Base-by-base conservation (phyloP, 129 eudicot species). In the Pseudognaphalium luteoalbum region DNA sequence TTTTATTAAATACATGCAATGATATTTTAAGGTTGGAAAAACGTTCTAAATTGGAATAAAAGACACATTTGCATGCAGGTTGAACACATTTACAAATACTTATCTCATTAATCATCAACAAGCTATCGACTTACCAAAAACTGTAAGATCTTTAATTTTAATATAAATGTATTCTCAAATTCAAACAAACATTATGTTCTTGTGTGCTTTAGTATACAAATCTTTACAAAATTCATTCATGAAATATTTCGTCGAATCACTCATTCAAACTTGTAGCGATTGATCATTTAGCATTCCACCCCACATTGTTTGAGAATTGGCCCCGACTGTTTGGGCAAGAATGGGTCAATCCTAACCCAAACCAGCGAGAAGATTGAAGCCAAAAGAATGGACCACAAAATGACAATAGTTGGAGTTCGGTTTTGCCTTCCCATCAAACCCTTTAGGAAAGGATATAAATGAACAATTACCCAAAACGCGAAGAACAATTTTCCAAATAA, bases 391-490 rank as follows among this genome's bases (percentile, higher is more conserved):
- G 98, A 94, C 98, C 98, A 94, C 20, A 94, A 88, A 52, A 94
- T 90, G 50, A 94, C 97, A 51, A 94, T 94, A 29, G 98, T 94
- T 16, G 98, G 98, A 37, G 98, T 94, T 76, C 98, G 81, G 83
- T 94, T 94, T 62, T 94, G 97, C 84, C 93, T 91, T 71, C 98
- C 98, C 98, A 94, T 94, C 86, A 94, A 78, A 20, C 98, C 98
- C 81, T 93, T 93, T 0, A 93, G 81, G 93, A 93, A 93, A 67
- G 98, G 98, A 76, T 93, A 93, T 29, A 93, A 82, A 82, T 93
- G 98, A 20, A 93, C 88, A 68, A 93, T 93, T 42, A 93, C 98
- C 98, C 98, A 93, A 37, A 93, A 93, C 29, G 98, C 79, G 32
- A 93, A 93, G 83, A 93, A 90, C 10, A 93, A 80, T 75, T 93